Base-by-base conservation (phyloP, 2,329 filamentous ascomycete species). In the Capronia americana region DNA sequence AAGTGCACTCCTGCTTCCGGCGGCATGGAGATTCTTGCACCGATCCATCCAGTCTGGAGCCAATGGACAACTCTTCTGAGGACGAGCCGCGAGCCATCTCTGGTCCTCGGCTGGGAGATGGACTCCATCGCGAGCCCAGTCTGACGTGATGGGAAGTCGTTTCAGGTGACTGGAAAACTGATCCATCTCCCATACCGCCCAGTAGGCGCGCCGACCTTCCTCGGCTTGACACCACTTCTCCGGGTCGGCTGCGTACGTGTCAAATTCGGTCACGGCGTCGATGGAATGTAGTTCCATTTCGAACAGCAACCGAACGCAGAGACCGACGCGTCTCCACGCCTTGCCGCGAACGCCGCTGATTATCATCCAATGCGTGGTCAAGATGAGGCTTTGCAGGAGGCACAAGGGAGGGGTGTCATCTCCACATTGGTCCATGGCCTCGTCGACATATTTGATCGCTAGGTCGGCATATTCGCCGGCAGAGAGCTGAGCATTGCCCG, bases 111-210 rank as follows among this genome's bases (percentile, higher is more conserved):
- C 74, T 2, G 78, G 78, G 2, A 80, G 74, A 53, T 75, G 67
- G 11, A 74, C 76, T 24, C 77, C 70, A 51, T 76, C 77, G 57
- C 76, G 74, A 4, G 72, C 68, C 73, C 75, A 77, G 64, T 78
- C 72, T 2, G 79, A 73, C 0, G 75, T 77, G 1, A 75, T 75
- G 2, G 79, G 79, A 6, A 73, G 69, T 2, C 75, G 74, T 20
- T 77, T 74, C 46, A 80, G 77, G 7, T 76, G 77, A 56, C 72
- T 77, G 2, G 78, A 76, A 65, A 79, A 80, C 11, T 78, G 74
- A 63, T 80, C 79, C 74, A 80, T 79, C 61, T 80, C 79, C 78
- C 77, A 80, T n/a, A 80, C 74, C 0, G 78, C 75, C 79, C 78
- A 80, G 75, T 76, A 80, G 1, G 75, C 75, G 3, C 79, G 74